Evolutionary conservation across 768 basidiomycete genomes (phyloP).

Genomic region (Mycena maculata): DNA sequence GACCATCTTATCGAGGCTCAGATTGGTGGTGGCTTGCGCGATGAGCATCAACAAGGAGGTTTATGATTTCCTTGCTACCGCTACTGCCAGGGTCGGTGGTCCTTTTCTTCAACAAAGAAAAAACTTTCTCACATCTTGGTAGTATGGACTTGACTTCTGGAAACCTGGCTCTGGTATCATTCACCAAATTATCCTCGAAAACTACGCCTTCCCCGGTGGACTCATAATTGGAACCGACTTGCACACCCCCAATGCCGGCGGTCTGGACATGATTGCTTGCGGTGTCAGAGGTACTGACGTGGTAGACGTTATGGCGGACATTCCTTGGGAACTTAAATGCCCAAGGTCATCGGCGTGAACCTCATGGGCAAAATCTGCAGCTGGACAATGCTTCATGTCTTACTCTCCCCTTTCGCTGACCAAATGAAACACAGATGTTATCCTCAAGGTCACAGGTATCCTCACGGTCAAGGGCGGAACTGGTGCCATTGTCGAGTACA

Average conservation of each 20-base stretch:
- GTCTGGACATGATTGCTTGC: conserved; percentile 98
- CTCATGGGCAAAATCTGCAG: conserved; percentile 94
- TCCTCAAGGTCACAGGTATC: conserved; percentile 98
- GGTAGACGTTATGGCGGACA: conserved; percentile 97
- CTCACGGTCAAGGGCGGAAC: conserved; percentile 99
- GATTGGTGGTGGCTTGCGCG: conserved; percentile 89
- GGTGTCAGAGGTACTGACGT: conserved; percentile 99
- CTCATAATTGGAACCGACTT: conserved; percentile 99
- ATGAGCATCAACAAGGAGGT: conserved; percentile 97
- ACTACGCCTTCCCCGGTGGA: conserved; percentile 99
- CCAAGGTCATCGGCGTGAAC: conserved; percentile 98
- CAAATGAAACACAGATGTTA: conserved; percentile 74
- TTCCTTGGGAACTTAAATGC: conserved; percentile 99
- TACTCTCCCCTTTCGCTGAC: conserved; percentile 19
- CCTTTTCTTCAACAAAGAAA: background rate
- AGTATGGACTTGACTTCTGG: conserved; percentile 99
- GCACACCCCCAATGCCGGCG: conserved; percentile 98
- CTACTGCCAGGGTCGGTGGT: conserved; percentile 83
- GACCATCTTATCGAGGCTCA: conserved; percentile 99
- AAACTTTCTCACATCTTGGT: conserved; percentile 4
- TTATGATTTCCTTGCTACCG: conserved; percentile 98
- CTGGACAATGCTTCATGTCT: conserved; percentile 73
- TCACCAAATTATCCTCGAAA: conserved; percentile 98
- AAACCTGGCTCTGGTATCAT: conserved; percentile 99
- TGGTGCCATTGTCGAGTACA: conserved; percentile 98